phyloP scores from a whole-genome alignment of 768 basidiomycete species.

The Podaxis sp. region DNA sequence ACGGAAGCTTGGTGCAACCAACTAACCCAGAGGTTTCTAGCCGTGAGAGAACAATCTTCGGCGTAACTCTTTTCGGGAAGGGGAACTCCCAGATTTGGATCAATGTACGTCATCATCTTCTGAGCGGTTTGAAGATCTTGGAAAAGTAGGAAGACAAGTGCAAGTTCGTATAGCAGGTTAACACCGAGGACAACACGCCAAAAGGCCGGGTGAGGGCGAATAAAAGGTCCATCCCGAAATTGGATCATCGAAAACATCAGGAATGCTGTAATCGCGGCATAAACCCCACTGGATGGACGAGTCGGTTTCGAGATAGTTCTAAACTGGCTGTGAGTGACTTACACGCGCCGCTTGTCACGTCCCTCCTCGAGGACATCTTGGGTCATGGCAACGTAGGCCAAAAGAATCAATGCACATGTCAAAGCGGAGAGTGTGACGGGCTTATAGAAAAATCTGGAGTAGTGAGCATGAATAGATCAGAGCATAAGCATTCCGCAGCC shows the following conservation, averaged over 20 bases:
- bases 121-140: conserved; percentile 78
- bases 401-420: conserved; percentile 54
- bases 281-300: conserved; percentile 53
- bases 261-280: conserved; percentile 71
- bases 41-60: conserved; percentile 68
- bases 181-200: conserved; percentile 78
- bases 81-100: conserved; percentile 63
- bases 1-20: background rate
- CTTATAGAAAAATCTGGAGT: conserved; percentile 78
- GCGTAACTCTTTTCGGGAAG: conserved; percentile 86
- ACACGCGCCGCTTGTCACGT: conserved; percentile 77
- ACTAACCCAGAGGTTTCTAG: conserved; percentile 63
- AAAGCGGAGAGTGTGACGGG: conserved; percentile 78
- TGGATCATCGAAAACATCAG: conserved; percentile 82
- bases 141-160: conserved; percentile 80
- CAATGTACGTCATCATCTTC: conserved; percentile 74
- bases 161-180: conserved; percentile 81
- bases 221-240: conserved; percentile 86
- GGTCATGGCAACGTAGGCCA: conserved; percentile 81
- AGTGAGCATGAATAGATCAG: conserved; percentile 11
- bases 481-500: conserved; percentile 5
- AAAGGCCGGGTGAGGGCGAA: conserved; percentile 84
- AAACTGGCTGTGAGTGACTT: conserved; percentile 24
- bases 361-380: conserved; percentile 85
- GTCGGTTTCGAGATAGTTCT: conserved; percentile 1